These are phyloP conservation scores for Ceratobasidium sp. DNA, from an alignment of 1,284 basidiomycete species.

Conservation along the genomic window DNA sequence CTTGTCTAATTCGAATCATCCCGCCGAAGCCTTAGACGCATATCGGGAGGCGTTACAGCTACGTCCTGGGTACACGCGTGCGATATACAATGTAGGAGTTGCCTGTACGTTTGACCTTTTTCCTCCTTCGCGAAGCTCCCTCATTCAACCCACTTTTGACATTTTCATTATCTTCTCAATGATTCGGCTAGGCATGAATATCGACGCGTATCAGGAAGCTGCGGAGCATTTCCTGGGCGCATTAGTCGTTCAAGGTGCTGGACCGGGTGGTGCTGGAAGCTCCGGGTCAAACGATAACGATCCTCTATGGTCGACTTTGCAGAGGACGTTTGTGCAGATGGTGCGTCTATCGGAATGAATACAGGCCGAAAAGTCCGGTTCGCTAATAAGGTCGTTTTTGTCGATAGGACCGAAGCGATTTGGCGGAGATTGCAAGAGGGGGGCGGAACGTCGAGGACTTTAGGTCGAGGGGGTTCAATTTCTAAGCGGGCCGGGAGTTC, in stretches of 20 bases:
- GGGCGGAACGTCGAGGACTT: constrained; percentile 53
- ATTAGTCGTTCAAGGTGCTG: constrained; percentile 80
- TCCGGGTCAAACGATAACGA: constrained; percentile 78
- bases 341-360: constrained; percentile 61
- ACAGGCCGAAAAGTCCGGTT: neutral
- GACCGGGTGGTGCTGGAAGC: constrained; percentile 41
- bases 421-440: constrained; percentile 64
- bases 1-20: constrained; percentile 93
- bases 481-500: constrained; percentile 28
- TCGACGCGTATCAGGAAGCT: constrained; percentile 95
- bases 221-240: constrained; percentile 97
- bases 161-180: neutral
- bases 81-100: constrained; percentile 97
- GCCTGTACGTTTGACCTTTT: constrained; percentile 75
- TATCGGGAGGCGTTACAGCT: constrained; percentile 95
- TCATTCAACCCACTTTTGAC: constrained; percentile 18
- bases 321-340: constrained; percentile 86
- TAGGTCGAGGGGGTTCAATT: constrained; percentile 48
- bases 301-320: constrained; percentile 93
- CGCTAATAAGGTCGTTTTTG: no score
- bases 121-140: constrained; percentile 6
- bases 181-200: constrained; percentile 80
- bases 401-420: constrained; percentile 62
- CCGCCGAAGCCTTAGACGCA: constrained; percentile 95
- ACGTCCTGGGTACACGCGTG: constrained; percentile 95